Conservation (phyloP, 495 filamentous ascomycete genomes). For the Daldinia decipiens region DNA sequence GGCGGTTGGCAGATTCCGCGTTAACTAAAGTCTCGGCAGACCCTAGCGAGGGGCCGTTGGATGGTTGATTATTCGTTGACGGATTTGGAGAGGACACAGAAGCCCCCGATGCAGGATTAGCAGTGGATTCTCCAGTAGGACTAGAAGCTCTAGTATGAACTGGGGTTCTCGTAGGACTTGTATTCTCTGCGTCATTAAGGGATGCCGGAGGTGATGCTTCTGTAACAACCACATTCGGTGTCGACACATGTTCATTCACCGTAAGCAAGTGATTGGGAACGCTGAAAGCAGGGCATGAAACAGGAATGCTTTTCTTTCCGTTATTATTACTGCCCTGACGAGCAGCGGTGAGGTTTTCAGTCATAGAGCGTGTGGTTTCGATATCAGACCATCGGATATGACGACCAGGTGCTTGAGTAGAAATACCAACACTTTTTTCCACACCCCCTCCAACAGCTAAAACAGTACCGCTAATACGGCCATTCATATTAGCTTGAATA, state of each 20-base stretch:
- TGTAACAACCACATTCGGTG: background rate
- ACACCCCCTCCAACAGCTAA: background rate
- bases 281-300: background rate
- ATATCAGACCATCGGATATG: background rate
- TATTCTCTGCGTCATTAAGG: background rate
- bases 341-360: background rate
- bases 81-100: background rate
- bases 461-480: background rate
- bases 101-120: background rate
- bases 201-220: background rate
- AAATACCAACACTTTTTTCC: background rate
- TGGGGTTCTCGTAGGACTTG: slow-evolving; percentile 3
- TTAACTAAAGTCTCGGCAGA: background rate
- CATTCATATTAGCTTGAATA: background rate
- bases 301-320: background rate
- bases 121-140: background rate
- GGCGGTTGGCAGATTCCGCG: too few relatives aligned
- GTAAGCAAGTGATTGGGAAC: background rate
- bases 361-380: background rate
- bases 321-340: background rate
- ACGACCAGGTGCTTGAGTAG: background rate
- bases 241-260: background rate
- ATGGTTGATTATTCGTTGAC: background rate
- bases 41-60: background rate
- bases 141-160: background rate